Evolutionary conservation across 2,329 filamentous ascomycete species (phyloP).

Genomic region (Scedosporium aurantiacum): DNA sequence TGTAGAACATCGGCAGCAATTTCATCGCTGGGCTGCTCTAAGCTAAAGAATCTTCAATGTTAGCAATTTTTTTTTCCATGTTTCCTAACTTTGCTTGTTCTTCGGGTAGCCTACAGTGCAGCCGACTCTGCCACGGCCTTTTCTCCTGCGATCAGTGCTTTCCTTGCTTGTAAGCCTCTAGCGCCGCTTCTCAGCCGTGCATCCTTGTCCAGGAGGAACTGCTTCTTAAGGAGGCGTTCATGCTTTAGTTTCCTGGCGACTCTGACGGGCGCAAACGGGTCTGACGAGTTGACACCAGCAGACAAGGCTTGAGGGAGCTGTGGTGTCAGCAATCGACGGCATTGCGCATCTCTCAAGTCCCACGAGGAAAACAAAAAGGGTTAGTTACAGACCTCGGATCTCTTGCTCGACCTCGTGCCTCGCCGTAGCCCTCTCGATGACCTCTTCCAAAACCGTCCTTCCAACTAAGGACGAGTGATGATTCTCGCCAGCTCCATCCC

Average conservation of each 20-base stretch:
- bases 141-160: conserved; percentile 59
- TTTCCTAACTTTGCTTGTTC: neutral
- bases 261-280: conserved; percentile 46
- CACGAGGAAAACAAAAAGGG: neutral
- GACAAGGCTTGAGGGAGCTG: conserved; percentile 26
- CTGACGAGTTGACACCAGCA: conserved; percentile 44
- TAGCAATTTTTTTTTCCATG: neutral
- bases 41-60: conserved; percentile 20
- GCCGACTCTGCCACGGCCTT: conserved; percentile 50
- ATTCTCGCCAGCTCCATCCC: conserved; percentile 12
- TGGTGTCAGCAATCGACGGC: neutral
- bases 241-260: conserved; percentile 53
- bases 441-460: conserved; percentile 50
- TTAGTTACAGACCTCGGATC: conserved; percentile 37
- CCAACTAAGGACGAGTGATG: conserved; percentile 8
- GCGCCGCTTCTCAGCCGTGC: conserved; percentile 64
- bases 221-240: conserved; percentile 47
- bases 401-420: conserved; percentile 48
- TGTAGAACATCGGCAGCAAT: conserved; percentile 47
- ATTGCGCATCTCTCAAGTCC: too few relatives aligned
- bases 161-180: conserved; percentile 64
- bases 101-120: conserved; percentile 27
- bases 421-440: conserved; percentile 50
- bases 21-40: conserved; percentile 40
- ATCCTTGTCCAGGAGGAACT: conserved; percentile 63